These are phyloP conservation scores for Angomonas ambiguus DNA, from an alignment of 208 protist genomes.

Conservation along the genomic window DNA sequence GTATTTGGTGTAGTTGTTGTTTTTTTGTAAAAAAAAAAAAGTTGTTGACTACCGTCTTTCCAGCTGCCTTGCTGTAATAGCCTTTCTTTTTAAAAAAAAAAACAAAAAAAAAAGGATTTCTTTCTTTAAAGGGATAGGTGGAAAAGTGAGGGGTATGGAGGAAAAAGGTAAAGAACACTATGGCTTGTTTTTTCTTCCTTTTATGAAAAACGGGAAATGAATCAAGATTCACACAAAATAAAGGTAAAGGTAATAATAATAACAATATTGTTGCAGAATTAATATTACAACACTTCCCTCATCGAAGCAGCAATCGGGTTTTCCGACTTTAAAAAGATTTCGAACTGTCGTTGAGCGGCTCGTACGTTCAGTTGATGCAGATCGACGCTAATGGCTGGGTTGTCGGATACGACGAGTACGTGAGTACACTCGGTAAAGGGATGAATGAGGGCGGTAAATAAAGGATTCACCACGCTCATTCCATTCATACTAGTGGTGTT, in stretches of 20 bases:
- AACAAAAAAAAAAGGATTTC: constrained; percentile 15
- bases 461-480: constrained; percentile 61
- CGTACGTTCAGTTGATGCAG: constrained; percentile 78
- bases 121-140: no score
- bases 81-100: neutral
- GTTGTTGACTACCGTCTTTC: neutral
- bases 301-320: constrained; percentile 66
- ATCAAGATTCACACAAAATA: neutral
- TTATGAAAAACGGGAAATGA: constrained; percentile 4
- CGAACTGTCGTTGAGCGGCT: constrained; percentile 50
- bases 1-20: neutral
- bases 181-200: no score
- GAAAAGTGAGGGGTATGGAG: no score
- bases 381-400: constrained; percentile 63
- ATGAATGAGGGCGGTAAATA: constrained; percentile 74
- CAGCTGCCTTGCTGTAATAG: neutral
- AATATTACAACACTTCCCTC: constrained; percentile 65
- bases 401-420: constrained; percentile 78
- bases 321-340: constrained; percentile 66
- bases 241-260: constrained; percentile 5
- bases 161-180: no score
- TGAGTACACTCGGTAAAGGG: constrained; percentile 86
- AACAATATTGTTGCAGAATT: neutral
- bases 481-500: constrained; percentile 79
- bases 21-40: neutral